Evolutionary conservation across 148 eudicot genomes (phyloP), one percentile per base, ranked within the genome.

Genomic region (Rhododendron vialii): DNA sequence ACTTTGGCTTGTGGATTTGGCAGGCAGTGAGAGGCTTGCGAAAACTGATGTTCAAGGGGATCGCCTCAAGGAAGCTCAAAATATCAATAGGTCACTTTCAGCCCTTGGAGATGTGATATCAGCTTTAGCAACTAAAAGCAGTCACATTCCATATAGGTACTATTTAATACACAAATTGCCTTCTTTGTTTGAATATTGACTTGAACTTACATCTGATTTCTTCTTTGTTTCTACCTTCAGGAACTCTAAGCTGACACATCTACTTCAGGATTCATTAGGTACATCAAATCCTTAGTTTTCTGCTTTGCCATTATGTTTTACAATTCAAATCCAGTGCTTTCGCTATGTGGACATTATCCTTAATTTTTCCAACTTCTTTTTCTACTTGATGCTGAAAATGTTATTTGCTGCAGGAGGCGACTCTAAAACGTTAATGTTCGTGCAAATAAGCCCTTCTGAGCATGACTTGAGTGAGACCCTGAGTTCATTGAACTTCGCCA

Each of bases 1-100:
- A 90, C 98, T 96, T 82, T 96, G 99, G 99, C 96, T 96, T 59
- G 98, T 96, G 55, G 98, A 96, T 90, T 92, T 96, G 89, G 99
- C 99, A 50, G 99, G 98, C 65, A 95, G 99, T 91, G 99, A 96
- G 93, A 91, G 99, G 90, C 94, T 96, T 83, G 96, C 91, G 71
- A 96, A 93, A 92, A 96, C 98, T 38, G 98, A 96, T 69, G 98
- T 82, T 43, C 96, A 96, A 86, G 99, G 98, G 28, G 99, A 96
- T 26, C 89, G 98, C 43, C 93, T 96, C 73, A 95, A 96, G 87
- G 99, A 96, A 92, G 98, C 99, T 90, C 98, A 96, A 89, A 95
- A 90, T 86, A 96, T 96, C 41, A 96, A 95, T 81, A 90, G 91
- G 85, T 96, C 99, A 4, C 95, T 96, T 81, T 96, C 99, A 51